Evolutionary conservation across 2,329 filamentous ascomycete genomes (phyloP).

Genomic region (Eutypella sp.): DNA sequence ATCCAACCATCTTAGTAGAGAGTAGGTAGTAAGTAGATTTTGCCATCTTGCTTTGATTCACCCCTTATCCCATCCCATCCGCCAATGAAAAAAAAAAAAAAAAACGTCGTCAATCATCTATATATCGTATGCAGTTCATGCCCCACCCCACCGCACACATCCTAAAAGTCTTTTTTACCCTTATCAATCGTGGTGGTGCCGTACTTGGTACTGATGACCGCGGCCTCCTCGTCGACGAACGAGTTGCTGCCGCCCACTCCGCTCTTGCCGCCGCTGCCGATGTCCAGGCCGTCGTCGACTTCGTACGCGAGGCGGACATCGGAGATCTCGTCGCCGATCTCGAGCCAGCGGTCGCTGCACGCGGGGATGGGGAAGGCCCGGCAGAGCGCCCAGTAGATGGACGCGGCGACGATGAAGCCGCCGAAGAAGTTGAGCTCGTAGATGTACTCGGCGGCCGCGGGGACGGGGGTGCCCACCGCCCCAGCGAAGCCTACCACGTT

Average conservation of each 20-base stretch:
- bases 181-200: constrained; percentile 3
- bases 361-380: constrained; percentile 67
- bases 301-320: constrained; percentile 46
- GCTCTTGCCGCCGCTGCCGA: constrained; percentile 25
- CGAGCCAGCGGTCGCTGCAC: constrained; percentile 63
- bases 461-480: constrained; percentile 66
- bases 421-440: constrained; percentile 90
- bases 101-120: no score
- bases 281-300: constrained; percentile 36
- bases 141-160: no score
- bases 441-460: constrained; percentile 74
- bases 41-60: background rate
- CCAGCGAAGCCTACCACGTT: constrained; percentile 91
- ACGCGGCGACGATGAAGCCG: constrained; percentile 67
- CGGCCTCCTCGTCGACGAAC: constrained; percentile 31
- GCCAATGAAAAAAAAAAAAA: no score
- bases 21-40: background rate
- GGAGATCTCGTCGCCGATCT: constrained; percentile 41
- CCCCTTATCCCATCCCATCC: no score
- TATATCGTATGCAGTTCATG: no score
- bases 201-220: constrained; percentile 15
- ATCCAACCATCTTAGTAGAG: no score
- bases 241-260: constrained; percentile 15
- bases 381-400: constrained; percentile 67
- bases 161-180: background rate